Conservation (phyloP, 257 asterid genomes). For the Avicennia marina region DNA sequence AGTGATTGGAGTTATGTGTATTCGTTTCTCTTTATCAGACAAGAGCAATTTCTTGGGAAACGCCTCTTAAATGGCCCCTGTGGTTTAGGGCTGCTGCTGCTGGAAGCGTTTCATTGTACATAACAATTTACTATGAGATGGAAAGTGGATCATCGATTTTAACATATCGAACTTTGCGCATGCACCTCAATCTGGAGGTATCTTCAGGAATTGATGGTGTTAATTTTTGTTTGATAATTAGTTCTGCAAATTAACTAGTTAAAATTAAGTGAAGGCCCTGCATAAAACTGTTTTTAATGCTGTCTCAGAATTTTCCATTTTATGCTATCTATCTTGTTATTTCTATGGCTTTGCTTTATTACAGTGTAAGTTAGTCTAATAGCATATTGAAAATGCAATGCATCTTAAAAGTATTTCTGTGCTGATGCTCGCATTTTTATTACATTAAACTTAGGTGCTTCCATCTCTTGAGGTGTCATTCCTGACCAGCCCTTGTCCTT, state of each 20-base stretch:
- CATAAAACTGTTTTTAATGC: neutral
- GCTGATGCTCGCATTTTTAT: slow-evolving; percentile 3
- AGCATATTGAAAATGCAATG: no score
- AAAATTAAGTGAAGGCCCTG: slow-evolving; percentile 1
- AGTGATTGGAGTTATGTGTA: slow-evolving; percentile 13
- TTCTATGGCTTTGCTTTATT: no score
- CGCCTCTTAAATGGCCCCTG: slow-evolving; percentile 74
- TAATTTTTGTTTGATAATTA: slow-evolving; percentile 4
- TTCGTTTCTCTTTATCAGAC: slow-evolving; percentile 39
- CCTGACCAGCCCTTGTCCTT: slow-evolving; percentile 68
- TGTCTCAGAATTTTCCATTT: neutral
- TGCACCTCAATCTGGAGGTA: slow-evolving; percentile 81
- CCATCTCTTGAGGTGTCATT: slow-evolving; percentile 86
- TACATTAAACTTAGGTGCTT: slow-evolving; percentile 50
- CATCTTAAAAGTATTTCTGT: neutral
- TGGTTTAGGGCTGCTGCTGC: slow-evolving; percentile 95
- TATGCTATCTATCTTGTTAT: neutral
- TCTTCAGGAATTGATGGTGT: slow-evolving; percentile 15
- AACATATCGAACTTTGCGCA: slow-evolving; percentile 80
- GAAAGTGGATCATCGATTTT: slow-evolving; percentile 60
- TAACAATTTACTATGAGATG: slow-evolving; percentile 77
- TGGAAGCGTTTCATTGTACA: slow-evolving; percentile 63
- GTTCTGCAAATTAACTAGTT: neutral
- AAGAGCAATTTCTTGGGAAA: slow-evolving; percentile 42
- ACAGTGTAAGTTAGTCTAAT: no score